Conservation (phyloP, 2,329 filamentous ascomycete genomes). For the Orbilia oligospora region DNA sequence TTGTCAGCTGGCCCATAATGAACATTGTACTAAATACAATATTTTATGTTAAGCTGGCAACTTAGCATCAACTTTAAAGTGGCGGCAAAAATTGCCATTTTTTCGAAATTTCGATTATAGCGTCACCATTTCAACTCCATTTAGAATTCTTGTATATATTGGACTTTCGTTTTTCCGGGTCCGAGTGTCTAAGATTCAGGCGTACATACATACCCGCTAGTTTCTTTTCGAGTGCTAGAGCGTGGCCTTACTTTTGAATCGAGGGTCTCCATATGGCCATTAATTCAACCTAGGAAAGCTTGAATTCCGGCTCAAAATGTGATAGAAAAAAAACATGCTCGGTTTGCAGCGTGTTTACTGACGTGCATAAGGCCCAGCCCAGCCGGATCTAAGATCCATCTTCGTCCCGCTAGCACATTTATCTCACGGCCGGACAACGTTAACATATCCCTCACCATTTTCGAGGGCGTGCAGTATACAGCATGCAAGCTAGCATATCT, state of each 20-base stretch:
- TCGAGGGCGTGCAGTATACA: background rate
- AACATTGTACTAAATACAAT: too few relatives aligned
- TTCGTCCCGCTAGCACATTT: background rate
- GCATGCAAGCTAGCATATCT: background rate
- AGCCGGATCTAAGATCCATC: background rate
- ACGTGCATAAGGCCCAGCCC: background rate
- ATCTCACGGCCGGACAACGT: background rate
- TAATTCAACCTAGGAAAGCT: background rate
- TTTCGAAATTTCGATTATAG: background rate
- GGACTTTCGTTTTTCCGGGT: background rate
- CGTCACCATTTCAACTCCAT: background rate
- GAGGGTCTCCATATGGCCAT: background rate
- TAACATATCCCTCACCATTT: slow-evolving; percentile 1
- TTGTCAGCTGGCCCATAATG: background rate
- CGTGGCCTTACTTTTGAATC: background rate
- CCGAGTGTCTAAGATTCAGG: background rate
- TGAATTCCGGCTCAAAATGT: slow-evolving; percentile 8
- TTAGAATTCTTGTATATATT: background rate
- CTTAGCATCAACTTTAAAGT: background rate
- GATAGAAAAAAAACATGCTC: background rate
- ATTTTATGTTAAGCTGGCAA: too few relatives aligned
- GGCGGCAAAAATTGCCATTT: slow-evolving; percentile 11
- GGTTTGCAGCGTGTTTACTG: background rate
- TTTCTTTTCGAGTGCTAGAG: slow-evolving; percentile 7
- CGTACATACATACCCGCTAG: background rate